Conservation (phyloP, 352 stramenopile genomes). For the Phytopythium delawarense region DNA sequence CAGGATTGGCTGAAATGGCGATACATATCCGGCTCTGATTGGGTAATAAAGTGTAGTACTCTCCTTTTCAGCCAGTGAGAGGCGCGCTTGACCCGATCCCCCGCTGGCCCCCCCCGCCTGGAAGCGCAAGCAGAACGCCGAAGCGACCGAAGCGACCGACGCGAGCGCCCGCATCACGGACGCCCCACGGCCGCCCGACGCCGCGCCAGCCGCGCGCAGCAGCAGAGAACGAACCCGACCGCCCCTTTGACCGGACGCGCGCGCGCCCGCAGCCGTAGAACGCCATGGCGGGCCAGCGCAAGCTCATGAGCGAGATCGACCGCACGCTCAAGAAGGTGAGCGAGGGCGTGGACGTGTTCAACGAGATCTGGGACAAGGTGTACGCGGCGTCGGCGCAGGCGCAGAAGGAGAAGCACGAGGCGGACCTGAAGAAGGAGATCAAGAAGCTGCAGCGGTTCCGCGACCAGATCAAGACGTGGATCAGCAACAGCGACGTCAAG, state of each 20-base stretch:
- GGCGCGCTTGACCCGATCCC: background rate
- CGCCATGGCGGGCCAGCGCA: slow-evolving; percentile 77
- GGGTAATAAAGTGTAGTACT: no score
- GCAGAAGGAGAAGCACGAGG: slow-evolving; percentile 99
- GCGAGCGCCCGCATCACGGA: background rate
- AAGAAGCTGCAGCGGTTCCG: slow-evolving; percentile 99
- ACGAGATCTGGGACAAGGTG: slow-evolving; percentile 99
- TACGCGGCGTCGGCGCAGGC: slow-evolving; percentile 95
- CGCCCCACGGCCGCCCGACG: background rate
- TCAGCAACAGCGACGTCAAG: slow-evolving; percentile 96
- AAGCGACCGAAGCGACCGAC: background rate
- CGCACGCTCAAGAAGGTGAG: slow-evolving; percentile 99
- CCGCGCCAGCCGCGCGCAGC: background rate
- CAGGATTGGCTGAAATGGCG: no score
- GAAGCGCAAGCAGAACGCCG: background rate
- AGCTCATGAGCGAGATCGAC: slow-evolving; percentile 96
- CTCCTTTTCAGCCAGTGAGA: slow-evolving; percentile 1
- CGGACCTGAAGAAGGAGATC: slow-evolving; percentile 99
- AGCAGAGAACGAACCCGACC: background rate
- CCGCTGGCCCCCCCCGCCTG: background rate
- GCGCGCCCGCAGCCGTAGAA: background rate
- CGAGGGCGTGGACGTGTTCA: slow-evolving; percentile 98
- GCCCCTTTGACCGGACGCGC: background rate
- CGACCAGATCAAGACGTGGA: slow-evolving; percentile 99
- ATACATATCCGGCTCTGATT: no score